Evolutionary conservation across 495 filamentous ascomycete genomes (phyloP).

Genomic region (Neurospora cerealis): DNA sequence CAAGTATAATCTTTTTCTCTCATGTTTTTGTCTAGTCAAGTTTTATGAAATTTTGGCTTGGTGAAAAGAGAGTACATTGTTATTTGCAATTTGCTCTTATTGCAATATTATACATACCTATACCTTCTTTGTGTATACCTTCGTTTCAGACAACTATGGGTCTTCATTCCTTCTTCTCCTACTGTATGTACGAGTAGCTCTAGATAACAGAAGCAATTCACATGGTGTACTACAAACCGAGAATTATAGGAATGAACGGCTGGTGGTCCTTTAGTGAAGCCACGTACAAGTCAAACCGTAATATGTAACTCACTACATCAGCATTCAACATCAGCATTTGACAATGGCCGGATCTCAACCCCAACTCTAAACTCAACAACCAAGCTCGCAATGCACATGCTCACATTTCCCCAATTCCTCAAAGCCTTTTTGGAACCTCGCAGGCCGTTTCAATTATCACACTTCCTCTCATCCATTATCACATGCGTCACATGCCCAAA

Average conservation of each 20-base stretch:
- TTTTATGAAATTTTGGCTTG: neutral
- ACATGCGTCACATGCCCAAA: neutral
- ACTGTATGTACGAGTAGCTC: neutral
- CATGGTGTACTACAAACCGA: neutral
- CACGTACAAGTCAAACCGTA: too few species aligned
- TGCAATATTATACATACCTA: neutral
- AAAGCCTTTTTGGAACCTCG: too few species aligned
- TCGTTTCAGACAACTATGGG: neutral
- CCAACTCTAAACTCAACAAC: too few species aligned
- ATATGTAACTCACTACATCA: too few species aligned
- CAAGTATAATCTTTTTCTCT: neutral
- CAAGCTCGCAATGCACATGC: too few species aligned
- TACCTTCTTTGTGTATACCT: neutral
- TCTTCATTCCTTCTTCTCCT: neutral
- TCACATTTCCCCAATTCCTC: too few species aligned
- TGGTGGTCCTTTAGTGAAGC: too few species aligned
- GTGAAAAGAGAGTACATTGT: neutral
- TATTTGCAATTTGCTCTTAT: neutral
- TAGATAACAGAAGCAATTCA: neutral
- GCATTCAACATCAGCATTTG: too few species aligned
- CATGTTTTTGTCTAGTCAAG: neutral
- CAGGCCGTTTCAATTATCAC: neutral
- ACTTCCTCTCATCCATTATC: neutral
- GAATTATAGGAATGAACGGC: too few species aligned
- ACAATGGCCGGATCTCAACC: too few species aligned